These are phyloP conservation scores for Pharus latifolius DNA, from an alignment of 176 grass and related monocot species.

Conservation along the genomic window DNA sequence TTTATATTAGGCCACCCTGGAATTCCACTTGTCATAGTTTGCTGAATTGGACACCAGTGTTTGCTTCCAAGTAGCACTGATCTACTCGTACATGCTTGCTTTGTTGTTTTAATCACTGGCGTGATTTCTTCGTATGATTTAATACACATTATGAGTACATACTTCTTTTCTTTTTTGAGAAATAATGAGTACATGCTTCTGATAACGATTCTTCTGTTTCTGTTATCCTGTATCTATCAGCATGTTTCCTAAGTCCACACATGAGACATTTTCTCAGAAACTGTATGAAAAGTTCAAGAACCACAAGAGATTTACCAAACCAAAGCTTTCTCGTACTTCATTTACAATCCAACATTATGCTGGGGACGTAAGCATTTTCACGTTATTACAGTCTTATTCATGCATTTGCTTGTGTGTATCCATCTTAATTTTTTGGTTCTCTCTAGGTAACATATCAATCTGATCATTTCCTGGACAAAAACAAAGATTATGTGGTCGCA, in stretches of 20 bases:
- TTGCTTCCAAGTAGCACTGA: neutral
- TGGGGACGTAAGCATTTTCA: slow-evolving; percentile 72
- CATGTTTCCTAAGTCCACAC: slow-evolving; percentile 86
- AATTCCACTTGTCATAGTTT: neutral
- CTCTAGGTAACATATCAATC: slow-evolving; percentile 75
- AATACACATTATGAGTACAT: slow-evolving; percentile 9
- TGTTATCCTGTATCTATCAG: slow-evolving; percentile 29
- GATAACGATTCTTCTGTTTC: slow-evolving; percentile 12
- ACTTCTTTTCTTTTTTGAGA: no score
- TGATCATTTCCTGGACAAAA: slow-evolving; percentile 91
- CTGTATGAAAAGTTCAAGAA: slow-evolving; percentile 77
- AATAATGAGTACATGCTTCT: slow-evolving; percentile 22
- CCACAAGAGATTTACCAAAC: slow-evolving; percentile 85
- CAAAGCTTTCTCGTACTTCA: slow-evolving; percentile 77
- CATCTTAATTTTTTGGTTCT: neutral
- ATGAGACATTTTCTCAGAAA: slow-evolving; percentile 77
- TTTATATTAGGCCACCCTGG: neutral
- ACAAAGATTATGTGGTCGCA: slow-evolving; percentile 93
- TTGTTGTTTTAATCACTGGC: neutral
- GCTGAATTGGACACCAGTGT: neutral
- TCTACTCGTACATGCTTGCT: neutral
- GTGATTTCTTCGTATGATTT: slow-evolving; percentile 1
- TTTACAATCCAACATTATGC: slow-evolving; percentile 95
- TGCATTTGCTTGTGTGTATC: neutral
- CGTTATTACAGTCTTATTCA: slow-evolving; percentile 6